Base-by-base conservation (phyloP, 1,284 basidiomycete genomes). In the Rhodotorula sp. region DNA sequence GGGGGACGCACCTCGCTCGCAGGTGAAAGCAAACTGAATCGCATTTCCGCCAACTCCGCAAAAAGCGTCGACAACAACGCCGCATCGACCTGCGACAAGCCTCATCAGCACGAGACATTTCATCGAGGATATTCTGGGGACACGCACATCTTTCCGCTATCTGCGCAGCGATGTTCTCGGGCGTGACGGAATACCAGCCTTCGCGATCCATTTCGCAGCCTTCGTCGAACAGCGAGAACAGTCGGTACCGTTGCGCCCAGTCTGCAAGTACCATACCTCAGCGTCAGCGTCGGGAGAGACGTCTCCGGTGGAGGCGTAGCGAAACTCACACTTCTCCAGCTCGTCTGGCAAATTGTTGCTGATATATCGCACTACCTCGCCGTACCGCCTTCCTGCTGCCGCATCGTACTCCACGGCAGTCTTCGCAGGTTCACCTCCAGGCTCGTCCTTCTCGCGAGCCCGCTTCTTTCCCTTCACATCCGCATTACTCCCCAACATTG, bases 1-100 rank as follows among this genome's bases (percentile, higher is more conserved):
- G 47, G 34, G 11, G 22, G 28, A 37, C 76, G 64, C 57, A 77
- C 78, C 76, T 34, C 88, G 83, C 79, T 94, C 89, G 81, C 94
- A 98, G 2, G 94, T 96, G 78, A 89, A 87, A 1, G 96, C 96
- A 81, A 99, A 97, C 16, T 94, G 92, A 67, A 99, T 99, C 1
- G 94, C 87, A 77, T 99, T 99, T 5, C 96, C 96, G 15, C 96
- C 96, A 0, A 98, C 94, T 0, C 96, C 96, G 78, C 94, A 97
- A 78, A 98, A 99, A 1, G 93, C 92, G 78, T 99, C 96, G 34
- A 95, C 83, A 60, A 94, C 84, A 4, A 75, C 72, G 11, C 78
- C 72, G 48, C 72, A 72, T 18, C 72, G 67, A 55, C 87, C 75
- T 76, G 52, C 1, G 26, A 16, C 24, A 2, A 46, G 26, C 1